Base-by-base conservation (phyloP, 1,139 yeast genomes). In the Candida albicans region DNA sequence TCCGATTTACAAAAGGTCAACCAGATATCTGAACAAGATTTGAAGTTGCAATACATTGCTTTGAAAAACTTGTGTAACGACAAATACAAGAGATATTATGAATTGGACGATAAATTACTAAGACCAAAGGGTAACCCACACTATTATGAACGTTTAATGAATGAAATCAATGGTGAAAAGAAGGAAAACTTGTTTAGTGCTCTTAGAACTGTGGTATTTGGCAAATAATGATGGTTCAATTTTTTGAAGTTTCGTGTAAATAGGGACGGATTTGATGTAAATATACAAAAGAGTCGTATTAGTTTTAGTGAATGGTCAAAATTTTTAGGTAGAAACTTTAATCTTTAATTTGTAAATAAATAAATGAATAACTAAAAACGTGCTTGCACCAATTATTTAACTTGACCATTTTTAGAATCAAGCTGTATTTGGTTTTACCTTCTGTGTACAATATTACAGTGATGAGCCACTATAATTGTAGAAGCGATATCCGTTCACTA, bases 81-180 rank as follows among this genome's bases (percentile, higher is more conserved):
- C 59, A 82, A 82, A 58, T 84, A 83, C 67, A 75, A 72, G 57
- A 76, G 78, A 49, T 79, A 81, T 57, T 86, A 85, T 59, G 69
- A 75, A 51, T 73, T 83, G 32, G 84, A 82, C 47, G 85, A 82
- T 42, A 84, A 85, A 61, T 65, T 90, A 50, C 66, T 80, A 56
- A 73, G 66, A 53, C 97, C 97, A 27, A 82, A 84, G 58, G 96
- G 96, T 1, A 87, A 89, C 61, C 91, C 96, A 2, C 67, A 75
- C 40, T 90, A 90, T 59, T 90, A 90, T 58, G 75, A 73, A 35
- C 75, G 95, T 56, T 72, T 90, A 44, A 57, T 85, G 65, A 72
- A 75, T 39, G 96, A 88, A 61, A 75, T 90, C 40, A 73, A 75
- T 46, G 93, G 95, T n/a, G 83, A 84, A 53, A 75, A 75, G 57